phyloP scores from a whole-genome alignment of 441 rosid species.

The Gossypium laxum region DNA sequence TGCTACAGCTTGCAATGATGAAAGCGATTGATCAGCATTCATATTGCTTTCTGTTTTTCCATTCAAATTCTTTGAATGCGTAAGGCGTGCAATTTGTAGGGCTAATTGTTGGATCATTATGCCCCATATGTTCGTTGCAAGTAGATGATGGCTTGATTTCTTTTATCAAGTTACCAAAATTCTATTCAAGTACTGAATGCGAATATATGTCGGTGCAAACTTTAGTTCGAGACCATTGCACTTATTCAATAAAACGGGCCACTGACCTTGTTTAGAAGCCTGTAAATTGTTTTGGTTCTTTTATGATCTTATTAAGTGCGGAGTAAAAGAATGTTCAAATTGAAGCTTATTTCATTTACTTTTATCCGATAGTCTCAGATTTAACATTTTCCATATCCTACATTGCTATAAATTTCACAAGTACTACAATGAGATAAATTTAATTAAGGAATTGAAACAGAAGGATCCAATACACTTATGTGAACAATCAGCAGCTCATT shows the following conservation, averaged over 20 bases:
- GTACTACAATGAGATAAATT: no score
- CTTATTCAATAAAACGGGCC: neutral
- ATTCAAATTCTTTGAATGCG: neutral
- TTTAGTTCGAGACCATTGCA: neutral
- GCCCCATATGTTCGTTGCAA: neutral
- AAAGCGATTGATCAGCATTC: neutral
- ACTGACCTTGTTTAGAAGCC: neutral
- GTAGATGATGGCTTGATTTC: neutral
- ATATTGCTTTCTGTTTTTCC: neutral
- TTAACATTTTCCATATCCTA: no score
- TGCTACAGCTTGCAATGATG: neutral
- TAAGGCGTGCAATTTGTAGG: neutral
- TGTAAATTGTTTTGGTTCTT: no score
- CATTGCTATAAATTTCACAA: no score
- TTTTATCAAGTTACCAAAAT: no score
- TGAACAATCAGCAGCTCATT: constrained; percentile 22
- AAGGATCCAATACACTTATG: neutral
- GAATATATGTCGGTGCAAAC: no score
- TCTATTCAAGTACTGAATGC: no score
- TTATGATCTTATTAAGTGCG: no score
- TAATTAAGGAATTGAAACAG: neutral
- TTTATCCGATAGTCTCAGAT: no score
- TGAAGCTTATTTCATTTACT: no score
- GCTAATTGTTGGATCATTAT: neutral
- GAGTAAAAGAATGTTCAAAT: no score